Percentiles rank a stretch among this genome's conserved stretches.
These are phyloP conservation scores for Paradendryphiella salina DNA, from an alignment of 2,329 filamentous ascomycete genomes.

Conservation along the genomic window DNA sequence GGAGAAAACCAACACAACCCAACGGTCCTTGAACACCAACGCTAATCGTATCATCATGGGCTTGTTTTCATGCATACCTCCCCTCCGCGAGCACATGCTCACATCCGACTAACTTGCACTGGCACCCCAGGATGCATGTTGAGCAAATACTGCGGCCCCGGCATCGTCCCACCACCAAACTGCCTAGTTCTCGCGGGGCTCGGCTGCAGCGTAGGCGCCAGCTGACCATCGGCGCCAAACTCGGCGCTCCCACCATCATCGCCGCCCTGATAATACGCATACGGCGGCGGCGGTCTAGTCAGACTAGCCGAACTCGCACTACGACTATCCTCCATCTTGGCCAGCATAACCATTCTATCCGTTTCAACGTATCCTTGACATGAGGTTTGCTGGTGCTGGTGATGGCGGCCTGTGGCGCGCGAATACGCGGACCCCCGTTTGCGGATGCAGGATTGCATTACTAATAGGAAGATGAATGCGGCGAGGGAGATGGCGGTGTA, in stretches of 20 bases:
- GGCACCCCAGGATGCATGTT: constrained; percentile 47
- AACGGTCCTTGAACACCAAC: background rate
- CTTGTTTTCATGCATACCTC: background rate
- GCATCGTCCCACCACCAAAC: constrained; percentile 42
- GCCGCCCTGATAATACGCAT: constrained; percentile 6
- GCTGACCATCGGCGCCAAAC: constrained; percentile 16
- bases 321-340: constrained; percentile 19
- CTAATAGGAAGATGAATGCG: constrained; percentile 27
- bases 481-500: constrained; percentile 36
- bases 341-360: constrained; percentile 29
- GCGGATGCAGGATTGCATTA: constrained; percentile 31
- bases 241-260: constrained; percentile 4
- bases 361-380: too few relatives aligned
- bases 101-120: constrained; percentile 30
- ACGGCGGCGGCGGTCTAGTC: constrained; percentile 1
- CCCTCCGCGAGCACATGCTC: background rate
- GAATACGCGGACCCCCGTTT: constrained; percentile 34
- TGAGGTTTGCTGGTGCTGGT: constrained; percentile 4
- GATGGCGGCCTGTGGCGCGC: constrained; percentile 15
- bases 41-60: constrained; percentile 4
- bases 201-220: constrained; percentile 6
- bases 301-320: constrained; percentile 17
- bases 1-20: background rate
- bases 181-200: background rate
- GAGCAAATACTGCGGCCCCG: constrained; percentile 43